Percentiles rank a stretch among this genome's conserved stretches.
Conservation (phyloP, 805 yeast species). For the Candida nitratophila region DNA sequence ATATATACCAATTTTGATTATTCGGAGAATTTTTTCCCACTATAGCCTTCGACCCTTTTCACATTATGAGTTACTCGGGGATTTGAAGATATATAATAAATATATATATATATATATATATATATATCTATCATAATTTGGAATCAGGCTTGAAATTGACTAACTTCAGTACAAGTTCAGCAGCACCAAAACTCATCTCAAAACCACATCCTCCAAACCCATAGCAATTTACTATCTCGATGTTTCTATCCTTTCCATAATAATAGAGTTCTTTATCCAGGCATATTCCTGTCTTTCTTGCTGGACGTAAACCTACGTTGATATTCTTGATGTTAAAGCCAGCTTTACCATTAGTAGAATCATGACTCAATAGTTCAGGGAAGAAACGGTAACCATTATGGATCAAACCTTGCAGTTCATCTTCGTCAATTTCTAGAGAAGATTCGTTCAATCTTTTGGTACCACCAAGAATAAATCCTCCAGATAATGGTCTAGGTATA, state of each 20-base stretch:
- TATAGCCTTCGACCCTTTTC: too few relatives aligned
- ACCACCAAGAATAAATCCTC: slow-evolving; percentile 62
- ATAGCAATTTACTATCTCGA: slow-evolving; percentile 55
- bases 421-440: slow-evolving; percentile 27
- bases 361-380: slow-evolving; percentile 40
- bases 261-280: slow-evolving; percentile 14
- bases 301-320: slow-evolving; percentile 68
- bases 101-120: too few relatives aligned
- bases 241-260: background rate
- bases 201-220: slow-evolving; percentile 59
- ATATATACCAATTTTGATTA: too few relatives aligned
- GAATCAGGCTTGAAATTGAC: background rate
- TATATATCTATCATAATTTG: background rate
- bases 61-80: too few relatives aligned
- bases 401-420: slow-evolving; percentile 41
- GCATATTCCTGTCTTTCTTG: slow-evolving; percentile 48
- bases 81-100: too few relatives aligned
- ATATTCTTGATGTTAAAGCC: slow-evolving; percentile 38
- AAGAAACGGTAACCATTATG: slow-evolving; percentile 33
- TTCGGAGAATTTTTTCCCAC: too few relatives aligned
- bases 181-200: slow-evolving; percentile 60
- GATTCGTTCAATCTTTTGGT: slow-evolving; percentile 48
- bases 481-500: slow-evolving; percentile 52
- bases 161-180: slow-evolving; percentile 25
- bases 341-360: slow-evolving; percentile 22